Evolutionary conservation across 1,139 yeast species (phyloP), one percentile per base, ranked within the genome.

Genomic region (Nakaseomyces delphensis): DNA sequence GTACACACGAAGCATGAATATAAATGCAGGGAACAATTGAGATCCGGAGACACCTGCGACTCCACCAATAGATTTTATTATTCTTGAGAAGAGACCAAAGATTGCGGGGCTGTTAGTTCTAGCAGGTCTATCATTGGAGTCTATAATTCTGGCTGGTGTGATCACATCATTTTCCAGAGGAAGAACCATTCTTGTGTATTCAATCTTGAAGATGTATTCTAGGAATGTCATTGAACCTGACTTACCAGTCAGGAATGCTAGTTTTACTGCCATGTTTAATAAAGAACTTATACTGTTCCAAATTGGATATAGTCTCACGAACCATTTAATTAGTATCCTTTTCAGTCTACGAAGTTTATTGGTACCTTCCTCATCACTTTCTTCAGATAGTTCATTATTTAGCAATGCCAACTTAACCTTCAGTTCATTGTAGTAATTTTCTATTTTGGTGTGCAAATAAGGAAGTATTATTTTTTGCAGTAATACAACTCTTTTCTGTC

Each of bases 1-100:
- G 42, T 87, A 71, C 53, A 91, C 86, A 63, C 87, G 86, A 49
- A 91, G 71, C 28, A 83, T 60, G 59, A 91, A 89, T 46, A 91
- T 83, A 2, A 95, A 85, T 0, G 83, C 73, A 0, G 97, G 97
- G 65, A 91, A 77, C 25, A 83, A 68, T 7, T 64, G 63, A 2
- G 68, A 62, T 21, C 74, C 64, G 1, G 70, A 43, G 13, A 69
- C 58, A 29, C 37, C 37, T 1, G 71, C 64, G 3, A 70, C 21
- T 8, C 39, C 39, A 8, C 39, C 30, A 3, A 33, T 20, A 8
- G 37, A 33, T 8, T 21, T 21, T n/a, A 33, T 8, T 1, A 21
- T 6, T 20, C 18, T 20, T 9, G 55, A 53, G 10, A 66, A 59
- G 6, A 68, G 40, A 3, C 57, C 57, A 36, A 67, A 48, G 1